Conservation (phyloP, 202 grass and related monocot species). For the Cymbopogon flexuosus region DNA sequence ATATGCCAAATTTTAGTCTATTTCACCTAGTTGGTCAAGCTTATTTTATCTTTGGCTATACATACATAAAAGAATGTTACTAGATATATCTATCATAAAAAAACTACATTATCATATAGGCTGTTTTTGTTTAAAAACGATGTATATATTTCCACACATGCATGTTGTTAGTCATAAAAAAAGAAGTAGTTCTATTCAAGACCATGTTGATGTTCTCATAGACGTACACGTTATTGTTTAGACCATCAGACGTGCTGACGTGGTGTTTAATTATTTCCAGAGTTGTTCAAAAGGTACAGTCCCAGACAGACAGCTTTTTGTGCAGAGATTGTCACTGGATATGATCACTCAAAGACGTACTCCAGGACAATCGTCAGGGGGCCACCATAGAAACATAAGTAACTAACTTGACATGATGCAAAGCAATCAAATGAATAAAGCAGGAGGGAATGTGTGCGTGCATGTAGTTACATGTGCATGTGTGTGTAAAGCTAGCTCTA, state of each 20-base stretch:
- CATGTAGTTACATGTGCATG: constrained; percentile 4
- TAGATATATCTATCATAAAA: no score
- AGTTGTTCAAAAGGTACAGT: not conserved
- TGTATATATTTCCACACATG: not conserved
- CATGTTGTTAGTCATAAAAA: not conserved
- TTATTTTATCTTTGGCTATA: not conserved
- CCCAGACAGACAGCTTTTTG: not conserved
- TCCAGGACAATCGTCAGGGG: not conserved
- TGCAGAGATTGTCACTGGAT: not conserved
- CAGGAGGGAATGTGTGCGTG: constrained; percentile 3
- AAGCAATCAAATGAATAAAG: not conserved
- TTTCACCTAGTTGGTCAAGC: not conserved
- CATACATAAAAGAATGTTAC: not conserved
- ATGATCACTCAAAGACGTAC: not conserved
- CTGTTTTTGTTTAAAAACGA: not conserved
- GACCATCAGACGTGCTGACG: not conserved
- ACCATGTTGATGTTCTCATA: not conserved
- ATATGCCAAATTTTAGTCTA: no score
- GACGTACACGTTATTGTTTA: not conserved
- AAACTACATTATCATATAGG: not conserved
- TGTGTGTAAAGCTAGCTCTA: constrained; percentile 7
- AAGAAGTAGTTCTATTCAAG: not conserved
- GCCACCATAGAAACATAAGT: not conserved
- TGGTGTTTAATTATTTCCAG: not conserved
- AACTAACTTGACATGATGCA: constrained; percentile 28